phyloP scores from a whole-genome alignment of 2,329 filamentous ascomycete genomes.

The Mycocentrospora acerina region DNA sequence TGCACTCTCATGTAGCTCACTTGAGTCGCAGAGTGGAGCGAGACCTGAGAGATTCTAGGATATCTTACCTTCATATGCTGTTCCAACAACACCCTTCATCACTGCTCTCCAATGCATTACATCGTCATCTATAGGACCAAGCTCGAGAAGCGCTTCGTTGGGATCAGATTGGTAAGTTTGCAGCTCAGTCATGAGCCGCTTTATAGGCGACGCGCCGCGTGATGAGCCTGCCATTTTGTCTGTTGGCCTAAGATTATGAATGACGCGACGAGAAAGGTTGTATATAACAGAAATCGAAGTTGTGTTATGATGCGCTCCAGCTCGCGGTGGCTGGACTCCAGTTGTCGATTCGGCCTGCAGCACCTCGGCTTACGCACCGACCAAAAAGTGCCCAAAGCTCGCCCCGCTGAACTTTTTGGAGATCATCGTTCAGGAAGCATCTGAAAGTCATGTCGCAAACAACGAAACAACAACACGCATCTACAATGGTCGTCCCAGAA shows the following conservation, averaged over 20 bases:
- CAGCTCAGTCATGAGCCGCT: slow-evolving; percentile 64
- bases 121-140: slow-evolving; percentile 60
- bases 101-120: slow-evolving; percentile 62
- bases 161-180: slow-evolving; percentile 58
- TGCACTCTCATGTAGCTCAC: neutral
- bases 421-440: slow-evolving; percentile 4
- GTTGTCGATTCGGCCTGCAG: slow-evolving; percentile 10
- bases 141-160: slow-evolving; percentile 57
- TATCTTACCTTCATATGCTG: slow-evolving; percentile 60
- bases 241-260: neutral
- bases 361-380: slow-evolving; percentile 25
- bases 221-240: slow-evolving; percentile 35
- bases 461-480: neutral
- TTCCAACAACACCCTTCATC: slow-evolving; percentile 59
- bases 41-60: neutral
- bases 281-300: neutral
- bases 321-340: slow-evolving; percentile 5
- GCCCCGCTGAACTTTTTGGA: slow-evolving; percentile 31
- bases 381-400: slow-evolving; percentile 20
- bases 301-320: slow-evolving; percentile 1
- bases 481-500: slow-evolving; percentile 30
- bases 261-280: neutral
- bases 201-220: slow-evolving; percentile 48
- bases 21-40: neutral
- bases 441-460: neutral